Percentiles rank a stretch among this genome's conserved stretches.
Conservation (phyloP, 306 rosid species). For the Castanopsis chinensis region DNA sequence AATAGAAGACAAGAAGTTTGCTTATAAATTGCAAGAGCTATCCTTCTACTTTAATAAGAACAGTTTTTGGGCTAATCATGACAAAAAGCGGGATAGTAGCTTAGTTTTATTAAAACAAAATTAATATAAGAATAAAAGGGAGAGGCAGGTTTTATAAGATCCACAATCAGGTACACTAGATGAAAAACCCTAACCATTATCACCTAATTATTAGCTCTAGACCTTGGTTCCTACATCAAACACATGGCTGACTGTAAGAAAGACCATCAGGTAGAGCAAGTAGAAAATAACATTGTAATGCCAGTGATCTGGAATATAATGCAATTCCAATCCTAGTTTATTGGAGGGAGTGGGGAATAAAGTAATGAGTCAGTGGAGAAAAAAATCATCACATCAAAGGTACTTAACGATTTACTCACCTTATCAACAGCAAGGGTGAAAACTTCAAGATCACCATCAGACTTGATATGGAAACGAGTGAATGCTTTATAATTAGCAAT, state of each 20-base stretch:
- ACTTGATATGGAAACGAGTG: slow-evolving; percentile 76
- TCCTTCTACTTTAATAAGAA: no score
- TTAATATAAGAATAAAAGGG: background rate
- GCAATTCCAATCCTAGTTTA: background rate
- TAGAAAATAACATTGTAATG: background rate
- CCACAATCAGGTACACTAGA: background rate
- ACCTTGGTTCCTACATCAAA: background rate
- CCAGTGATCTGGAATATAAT: background rate
- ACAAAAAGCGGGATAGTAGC: background rate
- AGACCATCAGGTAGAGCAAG: background rate
- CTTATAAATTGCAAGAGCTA: no score
- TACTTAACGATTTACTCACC: slow-evolving; percentile 44
- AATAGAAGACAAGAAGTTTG: no score
- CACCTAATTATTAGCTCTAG: background rate
- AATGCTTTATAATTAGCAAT: slow-evolving; percentile 93
- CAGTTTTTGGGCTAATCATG: no score
- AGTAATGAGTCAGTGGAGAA: background rate
- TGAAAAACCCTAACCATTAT: background rate
- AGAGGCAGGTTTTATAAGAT: background rate
- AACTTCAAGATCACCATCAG: slow-evolving; percentile 88
- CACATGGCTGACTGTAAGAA: background rate
- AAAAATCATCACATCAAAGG: background rate
- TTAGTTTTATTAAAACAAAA: background rate
- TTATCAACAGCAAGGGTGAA: slow-evolving; percentile 89
- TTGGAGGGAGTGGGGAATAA: background rate